Percentiles rank a stretch among this genome's conserved stretches.
These are phyloP conservation scores for Nicotiana tomentosiformis DNA, from an alignment of 257 asterid genomes.

Conservation along the genomic window DNA sequence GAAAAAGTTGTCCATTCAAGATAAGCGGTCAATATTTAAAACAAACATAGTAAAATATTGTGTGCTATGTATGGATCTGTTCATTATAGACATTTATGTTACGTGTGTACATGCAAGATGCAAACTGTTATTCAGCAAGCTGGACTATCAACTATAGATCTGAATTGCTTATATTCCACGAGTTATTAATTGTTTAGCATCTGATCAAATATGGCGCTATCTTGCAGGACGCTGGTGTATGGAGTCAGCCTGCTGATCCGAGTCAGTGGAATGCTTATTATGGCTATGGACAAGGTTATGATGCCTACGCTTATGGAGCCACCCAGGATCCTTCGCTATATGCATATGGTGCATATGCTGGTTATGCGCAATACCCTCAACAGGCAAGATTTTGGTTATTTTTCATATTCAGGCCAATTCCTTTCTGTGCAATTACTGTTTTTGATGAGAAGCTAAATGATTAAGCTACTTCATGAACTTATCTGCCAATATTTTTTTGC, in stretches of 20 bases:
- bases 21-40: not conserved
- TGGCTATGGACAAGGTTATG: conserved; percentile 94
- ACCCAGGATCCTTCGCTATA: conserved; percentile 79
- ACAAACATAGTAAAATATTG: not conserved
- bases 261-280: conserved; percentile 79
- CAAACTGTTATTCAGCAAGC: not conserved
- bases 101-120: not conserved
- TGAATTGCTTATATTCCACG: not conserved
- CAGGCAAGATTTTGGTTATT: conserved; percentile 40
- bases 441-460: not conserved
- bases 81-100: not conserved
- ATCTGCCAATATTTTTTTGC: not conserved
- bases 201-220: conserved; percentile 9
- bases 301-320: conserved; percentile 81
- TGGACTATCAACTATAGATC: not conserved
- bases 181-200: not conserved
- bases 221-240: conserved; percentile 60
- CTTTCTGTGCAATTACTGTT: not conserved
- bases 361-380: conserved; percentile 72
- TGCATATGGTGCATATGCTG: conserved; percentile 83
- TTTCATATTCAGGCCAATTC: not conserved
- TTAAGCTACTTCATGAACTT: not conserved
- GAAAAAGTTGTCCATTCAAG: not conserved
- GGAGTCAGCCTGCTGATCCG: conserved; percentile 86
- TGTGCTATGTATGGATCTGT: not conserved